Conservation (phyloP, 306 rosid genomes). For the Myrica gale region DNA sequence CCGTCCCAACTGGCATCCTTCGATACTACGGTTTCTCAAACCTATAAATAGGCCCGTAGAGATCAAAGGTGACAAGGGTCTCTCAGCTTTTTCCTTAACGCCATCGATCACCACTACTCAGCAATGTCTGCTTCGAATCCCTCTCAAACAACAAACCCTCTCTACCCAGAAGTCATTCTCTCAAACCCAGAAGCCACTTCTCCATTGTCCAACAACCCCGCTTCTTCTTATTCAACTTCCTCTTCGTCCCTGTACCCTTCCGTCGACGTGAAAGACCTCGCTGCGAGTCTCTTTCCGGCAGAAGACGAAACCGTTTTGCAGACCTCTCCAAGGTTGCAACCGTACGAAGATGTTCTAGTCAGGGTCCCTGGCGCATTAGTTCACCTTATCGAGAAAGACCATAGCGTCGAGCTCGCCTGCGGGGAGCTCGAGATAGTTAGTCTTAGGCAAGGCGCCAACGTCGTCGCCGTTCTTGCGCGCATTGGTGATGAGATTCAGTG, state of each 20-base stretch:
- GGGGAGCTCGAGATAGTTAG: constrained; percentile 62
- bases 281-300: constrained; percentile 40
- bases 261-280: constrained; percentile 29
- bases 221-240: constrained; percentile 33
- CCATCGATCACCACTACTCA: neutral
- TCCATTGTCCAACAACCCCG: constrained; percentile 7
- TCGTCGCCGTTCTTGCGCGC: constrained; percentile 67
- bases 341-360: constrained; percentile 52
- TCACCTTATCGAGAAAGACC: constrained; percentile 65
- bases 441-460: constrained; percentile 47
- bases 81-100: neutral
- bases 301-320: constrained; percentile 39
- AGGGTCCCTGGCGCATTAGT: constrained; percentile 60
- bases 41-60: neutral
- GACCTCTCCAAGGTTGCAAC: neutral
- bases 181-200: constrained; percentile 49
- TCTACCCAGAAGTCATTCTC: constrained; percentile 49
- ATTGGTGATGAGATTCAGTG: constrained; percentile 66
- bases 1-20: neutral
- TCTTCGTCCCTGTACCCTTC: constrained; percentile 42
- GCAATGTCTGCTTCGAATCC: constrained; percentile 14
- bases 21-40: neutral
- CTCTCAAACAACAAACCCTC: constrained; percentile 23
- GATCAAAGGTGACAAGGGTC: neutral
- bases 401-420: constrained; percentile 69